Evolutionary conservation across 2,329 filamentous ascomycete genomes (phyloP).

Genomic region (Passalora sequoiae): DNA sequence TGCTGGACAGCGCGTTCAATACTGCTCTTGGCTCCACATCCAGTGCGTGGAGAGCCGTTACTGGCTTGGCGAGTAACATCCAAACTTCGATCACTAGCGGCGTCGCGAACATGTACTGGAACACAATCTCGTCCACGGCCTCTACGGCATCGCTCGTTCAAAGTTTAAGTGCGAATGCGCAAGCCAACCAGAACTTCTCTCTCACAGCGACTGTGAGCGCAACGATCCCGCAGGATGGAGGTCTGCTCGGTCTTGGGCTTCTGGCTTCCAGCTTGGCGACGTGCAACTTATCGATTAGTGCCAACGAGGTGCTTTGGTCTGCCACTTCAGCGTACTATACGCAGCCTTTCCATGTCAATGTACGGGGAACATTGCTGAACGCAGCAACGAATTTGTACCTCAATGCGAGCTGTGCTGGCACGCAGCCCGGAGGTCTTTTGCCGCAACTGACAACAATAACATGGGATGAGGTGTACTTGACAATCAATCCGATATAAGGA

Average conservation of each 20-base stretch:
- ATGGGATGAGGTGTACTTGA: no score
- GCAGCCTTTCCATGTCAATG: no score
- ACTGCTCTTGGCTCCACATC: neutral
- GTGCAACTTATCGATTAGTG: no score
- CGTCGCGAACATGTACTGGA: neutral
- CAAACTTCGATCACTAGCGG: neutral
- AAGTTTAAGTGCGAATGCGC: neutral
- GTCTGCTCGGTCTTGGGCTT: neutral
- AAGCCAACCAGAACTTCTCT: neutral
- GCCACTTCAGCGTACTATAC: no score
- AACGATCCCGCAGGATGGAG: neutral
- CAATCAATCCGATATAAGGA: no score
- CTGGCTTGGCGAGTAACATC: neutral
- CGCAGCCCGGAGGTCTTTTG: no score
- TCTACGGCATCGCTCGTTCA: neutral
- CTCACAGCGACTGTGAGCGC: neutral
- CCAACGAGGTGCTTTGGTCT: no score
- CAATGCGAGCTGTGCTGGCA: no score
- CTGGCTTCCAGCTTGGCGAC: no score
- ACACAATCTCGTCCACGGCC: neutral
- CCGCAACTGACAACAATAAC: no score
- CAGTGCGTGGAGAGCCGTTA: neutral
- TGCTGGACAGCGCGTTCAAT: constrained; percentile 1
- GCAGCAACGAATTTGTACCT: no score
- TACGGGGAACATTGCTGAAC: no score